phyloP scores from a whole-genome alignment of 2,329 filamentous ascomycete genomes.

The Macroventuria anomochaeta region DNA sequence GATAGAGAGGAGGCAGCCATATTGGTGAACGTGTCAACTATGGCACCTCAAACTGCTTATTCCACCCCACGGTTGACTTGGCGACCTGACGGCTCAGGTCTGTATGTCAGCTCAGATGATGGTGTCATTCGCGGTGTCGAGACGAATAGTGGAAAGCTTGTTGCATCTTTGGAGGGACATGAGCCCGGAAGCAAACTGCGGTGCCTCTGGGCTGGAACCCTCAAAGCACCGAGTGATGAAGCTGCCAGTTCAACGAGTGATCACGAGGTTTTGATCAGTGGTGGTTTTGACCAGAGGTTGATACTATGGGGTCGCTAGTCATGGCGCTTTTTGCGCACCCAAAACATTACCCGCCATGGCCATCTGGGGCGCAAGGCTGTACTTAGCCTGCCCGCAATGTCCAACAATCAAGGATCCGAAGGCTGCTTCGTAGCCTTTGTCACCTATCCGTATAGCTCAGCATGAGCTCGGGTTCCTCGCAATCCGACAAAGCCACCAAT shows the following conservation, averaged over 20 bases:
- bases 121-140: conserved; percentile 67
- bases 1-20: conserved; percentile 67
- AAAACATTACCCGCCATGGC: background rate
- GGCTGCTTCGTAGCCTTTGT: background rate
- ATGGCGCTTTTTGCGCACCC: background rate
- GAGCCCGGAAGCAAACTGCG: conserved; percentile 64
- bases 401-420: background rate
- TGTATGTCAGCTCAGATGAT: conserved; percentile 71
- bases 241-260: conserved; percentile 15
- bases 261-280: conserved; percentile 66
- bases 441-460: background rate
- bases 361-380: background rate
- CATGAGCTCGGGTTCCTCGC: background rate
- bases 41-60: conserved; percentile 69
- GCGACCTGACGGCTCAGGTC: conserved; percentile 66
- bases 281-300: conserved; percentile 68
- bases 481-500: background rate
- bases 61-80: conserved; percentile 68
- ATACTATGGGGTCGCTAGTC: conserved; percentile 58
- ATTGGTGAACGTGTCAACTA: conserved; percentile 63
- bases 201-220: conserved; percentile 62
- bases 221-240: conserved; percentile 35
- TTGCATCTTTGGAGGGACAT: conserved; percentile 60
- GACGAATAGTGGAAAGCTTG: conserved; percentile 63
- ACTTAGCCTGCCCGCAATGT: no score